Percentiles rank a stretch among this genome's conserved stretches.
Evolutionary conservation across 306 rosid species (phyloP).

Genomic region (Prunus mira): DNA sequence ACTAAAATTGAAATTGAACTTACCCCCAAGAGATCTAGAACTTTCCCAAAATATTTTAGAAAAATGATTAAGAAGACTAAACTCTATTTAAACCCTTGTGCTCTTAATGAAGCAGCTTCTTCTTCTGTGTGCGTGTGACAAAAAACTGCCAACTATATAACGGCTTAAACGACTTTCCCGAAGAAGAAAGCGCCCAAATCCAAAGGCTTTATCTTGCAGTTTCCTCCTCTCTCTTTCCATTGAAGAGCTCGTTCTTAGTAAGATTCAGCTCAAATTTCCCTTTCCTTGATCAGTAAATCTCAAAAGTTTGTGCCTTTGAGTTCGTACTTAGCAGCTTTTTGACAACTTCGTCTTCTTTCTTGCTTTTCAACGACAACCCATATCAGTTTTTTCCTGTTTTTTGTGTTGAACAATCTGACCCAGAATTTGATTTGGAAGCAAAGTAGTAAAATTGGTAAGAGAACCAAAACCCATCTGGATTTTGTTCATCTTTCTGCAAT

Average conservation of each 20-base stretch:
- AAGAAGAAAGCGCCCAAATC: conserved; percentile 16
- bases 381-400: background rate
- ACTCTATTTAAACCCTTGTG: conserved; percentile 10
- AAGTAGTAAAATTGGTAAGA: background rate
- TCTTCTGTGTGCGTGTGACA: background rate
- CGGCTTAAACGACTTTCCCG: conserved; percentile 41
- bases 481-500: background rate
- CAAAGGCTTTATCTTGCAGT: background rate
- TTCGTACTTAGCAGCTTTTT: background rate
- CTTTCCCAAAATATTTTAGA: conserved; percentile 14
- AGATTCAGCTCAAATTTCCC: background rate
- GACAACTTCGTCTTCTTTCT: background rate
- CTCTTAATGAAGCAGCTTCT: background rate
- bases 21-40: conserved; percentile 42
- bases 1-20: background rate
- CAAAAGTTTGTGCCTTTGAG: background rate
- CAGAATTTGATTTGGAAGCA: background rate
- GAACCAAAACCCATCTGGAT: background rate
- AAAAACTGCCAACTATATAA: conserved; percentile 13
- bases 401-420: background rate
- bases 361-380: background rate
- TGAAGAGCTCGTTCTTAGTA: background rate
- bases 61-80: background rate
- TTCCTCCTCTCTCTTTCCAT: background rate
- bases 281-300: background rate